Base-by-base conservation (phyloP, 805 yeast genomes). In the Alloascoidea hylecoeti region DNA sequence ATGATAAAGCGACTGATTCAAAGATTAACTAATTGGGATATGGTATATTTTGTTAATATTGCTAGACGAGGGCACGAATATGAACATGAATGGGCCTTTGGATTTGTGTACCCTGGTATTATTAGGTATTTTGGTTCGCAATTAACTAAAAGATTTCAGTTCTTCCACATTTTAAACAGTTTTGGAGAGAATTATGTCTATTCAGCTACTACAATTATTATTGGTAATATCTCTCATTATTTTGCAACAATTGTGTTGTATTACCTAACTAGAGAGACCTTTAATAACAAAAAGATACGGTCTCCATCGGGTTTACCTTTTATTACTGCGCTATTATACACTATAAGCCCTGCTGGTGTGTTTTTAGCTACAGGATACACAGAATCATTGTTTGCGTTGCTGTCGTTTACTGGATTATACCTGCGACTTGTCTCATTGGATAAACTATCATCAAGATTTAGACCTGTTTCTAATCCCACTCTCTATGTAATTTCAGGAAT, bases 81-180 rank as follows among this genome's bases (percentile, higher is more conserved):
- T 55, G 97, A 89, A 56, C 95, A 89, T 53, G 94, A 86, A 56
- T 81, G 73, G 66, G 96, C 94, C 3, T 89, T 84, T 52, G 75
- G 94, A 17, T 81, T 81, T 6, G 50, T 73, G 2, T 89, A 95
- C 94, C 67, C 78, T 61, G 50, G 70, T 16, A 35, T 76, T 3
- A 55, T 79, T 46, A 34, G 44, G 27, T 18, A 34, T 13, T 4
- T 35, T 16, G 14, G 36, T 39, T 16, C 15, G 17, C 6, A 17
- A 15, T 5, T 19, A 3, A 15, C 4, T 44, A 28, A 9, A 39
- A 17, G 34, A 44, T 38, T n/a, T 3, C 12, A 19, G 14, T 18
- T 15, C 35, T 39, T 12, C 40, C 35, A 17, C 39, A 28, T 39
- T 35, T 12, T 38, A 35, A 35, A 46, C 35, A 16, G 38, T 23